These are phyloP conservation scores for Pseudogymnoascus sp. DNA, from an alignment of 2,329 filamentous ascomycete species.

Conservation along the genomic window DNA sequence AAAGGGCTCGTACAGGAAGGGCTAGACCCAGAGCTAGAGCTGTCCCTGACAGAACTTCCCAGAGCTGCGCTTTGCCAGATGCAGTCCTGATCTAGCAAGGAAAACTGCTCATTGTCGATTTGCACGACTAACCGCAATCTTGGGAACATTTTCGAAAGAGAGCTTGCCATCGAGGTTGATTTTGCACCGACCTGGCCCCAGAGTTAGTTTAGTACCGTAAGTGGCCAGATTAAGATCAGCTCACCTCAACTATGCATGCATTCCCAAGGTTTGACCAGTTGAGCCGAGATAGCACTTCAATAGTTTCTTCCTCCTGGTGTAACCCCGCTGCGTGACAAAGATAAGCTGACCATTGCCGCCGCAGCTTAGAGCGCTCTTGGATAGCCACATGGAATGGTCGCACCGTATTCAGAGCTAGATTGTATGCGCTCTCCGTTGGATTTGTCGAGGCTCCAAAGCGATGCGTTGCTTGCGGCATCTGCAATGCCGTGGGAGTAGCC, in stretches of 20 bases:
- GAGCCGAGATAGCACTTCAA: slow-evolving; percentile 22
- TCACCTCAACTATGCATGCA: slow-evolving; percentile 24
- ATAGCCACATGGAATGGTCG: slow-evolving; percentile 13
- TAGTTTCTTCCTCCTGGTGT: slow-evolving; percentile 15
- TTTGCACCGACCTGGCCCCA: slow-evolving; percentile 9
- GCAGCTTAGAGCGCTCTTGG: slow-evolving; percentile 21
- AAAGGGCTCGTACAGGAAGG: slow-evolving; percentile 10
- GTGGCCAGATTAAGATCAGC: not conserved
- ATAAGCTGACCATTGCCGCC: slow-evolving; percentile 29
- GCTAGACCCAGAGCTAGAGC: not conserved
- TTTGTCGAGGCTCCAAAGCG: slow-evolving; percentile 8
- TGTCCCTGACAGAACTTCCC: not conserved
- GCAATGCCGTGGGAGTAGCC: slow-evolving; percentile 28
- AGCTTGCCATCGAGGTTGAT: slow-evolving; percentile 13
- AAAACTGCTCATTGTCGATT: slow-evolving; percentile 8
- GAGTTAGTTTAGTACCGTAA: not conserved
- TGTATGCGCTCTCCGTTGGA: slow-evolving; percentile 16
- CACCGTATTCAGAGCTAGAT: slow-evolving; percentile 17
- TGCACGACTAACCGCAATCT: slow-evolving; percentile 25
- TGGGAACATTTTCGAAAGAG: slow-evolving; percentile 20
- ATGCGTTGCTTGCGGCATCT: slow-evolving; percentile 26
- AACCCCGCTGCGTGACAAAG: slow-evolving; percentile 19
- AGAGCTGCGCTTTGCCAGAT: not conserved
- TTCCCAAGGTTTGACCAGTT: slow-evolving; percentile 25
- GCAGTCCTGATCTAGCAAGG: not conserved